Evolutionary conservation across 331 rosid genomes (phyloP), one percentile per base, ranked within the genome.

Genomic region (Malus hybrid): DNA sequence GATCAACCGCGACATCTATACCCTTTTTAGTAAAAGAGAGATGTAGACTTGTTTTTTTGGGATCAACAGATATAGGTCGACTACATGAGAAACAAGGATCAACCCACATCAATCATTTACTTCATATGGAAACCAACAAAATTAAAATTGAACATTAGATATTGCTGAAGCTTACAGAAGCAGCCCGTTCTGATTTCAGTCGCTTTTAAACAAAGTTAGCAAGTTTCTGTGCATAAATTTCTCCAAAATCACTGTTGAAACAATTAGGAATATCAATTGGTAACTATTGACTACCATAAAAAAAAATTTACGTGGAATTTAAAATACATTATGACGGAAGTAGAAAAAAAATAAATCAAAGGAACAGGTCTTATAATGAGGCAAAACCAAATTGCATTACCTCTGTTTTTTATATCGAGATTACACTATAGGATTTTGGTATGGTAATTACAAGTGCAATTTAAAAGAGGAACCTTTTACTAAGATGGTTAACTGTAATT

Each of bases 181-280:
- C 99, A 73, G 99, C 96, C 19, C 99, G 84, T 80, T 94, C 99
- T 63, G 97, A 86, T 86, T 92, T 94, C 85, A 92, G 89, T 79
- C 99, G 92, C 75, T 94, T 94, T 78, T 88, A 90, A 4, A 94
- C 92, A 73, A 94, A 94, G 87, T 90, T 94, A 18, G 89, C 83
- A 63, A 94, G 97, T 84, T 92, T 94, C 93, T 92, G 87, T 24
- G 96, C 64, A 77, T 92, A 94, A 77, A 94, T 63, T 79, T 89
- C 85, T 78, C 99, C 99, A 19, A 88, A 84, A 76, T 92, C 97
- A 76, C 99, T 94, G 86, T 82, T 39, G 62, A 70, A 72, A 80
- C 16, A 73, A 70, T 64, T 75, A 65, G 73, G 74, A 65, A 69
- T 66, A 24, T 69, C 78, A 57, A 78, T 13, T 20, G 66, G 77